Conservation (phyloP, 345 rosid genomes). For the Mercurialis annua region DNA sequence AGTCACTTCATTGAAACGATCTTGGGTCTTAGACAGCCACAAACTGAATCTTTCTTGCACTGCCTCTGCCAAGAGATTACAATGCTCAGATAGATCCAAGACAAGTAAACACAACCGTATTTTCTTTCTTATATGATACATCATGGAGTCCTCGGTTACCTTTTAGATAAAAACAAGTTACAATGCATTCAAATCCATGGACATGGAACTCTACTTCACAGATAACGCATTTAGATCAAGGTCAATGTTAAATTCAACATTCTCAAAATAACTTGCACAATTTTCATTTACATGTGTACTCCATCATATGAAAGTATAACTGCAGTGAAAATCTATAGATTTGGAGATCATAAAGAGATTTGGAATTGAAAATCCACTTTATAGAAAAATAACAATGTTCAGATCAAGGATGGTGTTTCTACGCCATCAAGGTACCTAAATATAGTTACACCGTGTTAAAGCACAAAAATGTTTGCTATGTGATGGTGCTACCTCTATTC, state of each 20-base stretch:
- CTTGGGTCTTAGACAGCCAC: conserved; percentile 86
- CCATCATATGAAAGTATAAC: neutral
- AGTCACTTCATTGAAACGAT: conserved; percentile 49
- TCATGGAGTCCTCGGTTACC: neutral
- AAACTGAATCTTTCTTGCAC: conserved; percentile 65
- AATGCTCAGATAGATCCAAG: conserved; percentile 13
- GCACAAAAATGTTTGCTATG: too few relatives aligned
- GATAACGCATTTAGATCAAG: neutral
- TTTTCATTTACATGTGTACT: neutral
- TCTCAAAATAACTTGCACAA: neutral
- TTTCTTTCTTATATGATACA: neutral
- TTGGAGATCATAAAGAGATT: too few relatives aligned
- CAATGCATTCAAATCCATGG: neutral
- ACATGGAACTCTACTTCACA: neutral
- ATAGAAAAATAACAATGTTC: neutral
- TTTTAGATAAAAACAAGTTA: neutral
- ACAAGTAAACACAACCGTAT: neutral
- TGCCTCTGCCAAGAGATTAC: conserved; percentile 41
- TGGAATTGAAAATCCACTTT: neutral
- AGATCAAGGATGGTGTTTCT: too few relatives aligned
- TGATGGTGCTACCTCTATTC: too few relatives aligned
- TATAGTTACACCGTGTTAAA: neutral
- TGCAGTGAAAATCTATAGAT: too few relatives aligned
- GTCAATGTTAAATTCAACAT: too few relatives aligned
- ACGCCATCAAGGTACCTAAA: neutral